phyloP scores from a whole-genome alignment of 1,284 basidiomycete genomes.

The Cystobasidium sp. region DNA sequence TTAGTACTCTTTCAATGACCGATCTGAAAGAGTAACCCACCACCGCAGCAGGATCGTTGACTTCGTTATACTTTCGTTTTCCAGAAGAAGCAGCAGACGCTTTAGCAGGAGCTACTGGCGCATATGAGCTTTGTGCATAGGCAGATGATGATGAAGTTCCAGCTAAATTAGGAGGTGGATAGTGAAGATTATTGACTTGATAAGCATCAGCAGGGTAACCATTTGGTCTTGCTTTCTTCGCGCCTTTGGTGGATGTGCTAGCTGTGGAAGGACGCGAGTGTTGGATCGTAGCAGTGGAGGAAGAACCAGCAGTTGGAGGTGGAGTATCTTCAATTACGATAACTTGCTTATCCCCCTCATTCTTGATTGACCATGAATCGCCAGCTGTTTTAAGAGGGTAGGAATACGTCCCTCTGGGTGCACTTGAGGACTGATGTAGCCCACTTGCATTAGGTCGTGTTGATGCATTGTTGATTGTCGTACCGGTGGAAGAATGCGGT shows the following conservation, averaged over 20 bases:
- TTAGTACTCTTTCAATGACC: not conserved
- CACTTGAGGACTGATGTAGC: not conserved
- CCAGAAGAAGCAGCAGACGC: conserved; percentile 9
- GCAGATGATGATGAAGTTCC: conserved; percentile 8
- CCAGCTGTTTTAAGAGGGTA: conserved; percentile 14
- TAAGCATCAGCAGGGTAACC: conserved; percentile 21
- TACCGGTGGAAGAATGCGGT: conserved; percentile 21
- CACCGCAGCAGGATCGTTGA: conserved; percentile 29
- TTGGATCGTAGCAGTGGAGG: conserved; percentile 3
- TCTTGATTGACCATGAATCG: conserved; percentile 39
- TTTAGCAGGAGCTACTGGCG: conserved; percentile 9
- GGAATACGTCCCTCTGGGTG: conserved; percentile 7
- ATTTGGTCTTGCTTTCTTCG: conserved; percentile 26
- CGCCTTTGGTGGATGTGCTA: not conserved
- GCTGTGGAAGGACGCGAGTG: not conserved
- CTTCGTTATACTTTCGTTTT: conserved; percentile 42
- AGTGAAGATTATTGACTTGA: conserved; percentile 36
- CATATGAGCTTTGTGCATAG: conserved; percentile 8
- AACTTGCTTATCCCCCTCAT: conserved; percentile 40
- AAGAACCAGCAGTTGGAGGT: conserved; percentile 37
- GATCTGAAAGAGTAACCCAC: conserved; percentile 17
- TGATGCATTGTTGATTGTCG: not conserved
- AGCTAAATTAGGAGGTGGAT: not conserved
- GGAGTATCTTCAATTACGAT: conserved; percentile 44
- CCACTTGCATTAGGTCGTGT: not conserved